Percentiles rank a stretch among this genome's conserved stretches.
Conservation (phyloP, 345 rosid genomes). For the Adansonia digitata region DNA sequence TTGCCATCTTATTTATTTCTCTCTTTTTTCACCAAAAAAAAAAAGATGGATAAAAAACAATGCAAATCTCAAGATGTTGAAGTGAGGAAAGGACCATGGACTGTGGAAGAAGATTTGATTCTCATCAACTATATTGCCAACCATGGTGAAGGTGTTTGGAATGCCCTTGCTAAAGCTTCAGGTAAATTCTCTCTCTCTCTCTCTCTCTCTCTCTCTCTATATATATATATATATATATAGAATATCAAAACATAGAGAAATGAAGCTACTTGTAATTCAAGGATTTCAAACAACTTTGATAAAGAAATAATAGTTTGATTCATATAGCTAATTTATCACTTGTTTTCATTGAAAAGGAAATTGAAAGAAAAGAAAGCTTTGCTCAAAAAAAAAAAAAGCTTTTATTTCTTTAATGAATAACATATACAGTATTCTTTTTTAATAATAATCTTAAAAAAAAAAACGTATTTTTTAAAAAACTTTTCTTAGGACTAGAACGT, state of each 20-base stretch:
- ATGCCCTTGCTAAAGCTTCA: conserved; percentile 87
- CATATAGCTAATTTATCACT: no score
- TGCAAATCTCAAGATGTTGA: conserved; percentile 64
- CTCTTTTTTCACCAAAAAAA: neutral
- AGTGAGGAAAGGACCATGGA: conserved; percentile 98
- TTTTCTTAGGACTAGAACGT: conserved; percentile 64
- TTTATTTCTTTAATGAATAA: neutral
- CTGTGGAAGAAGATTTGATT: conserved; percentile 91
- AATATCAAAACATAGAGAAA: neutral
- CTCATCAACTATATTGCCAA: conserved; percentile 79
- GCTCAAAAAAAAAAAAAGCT: no score
- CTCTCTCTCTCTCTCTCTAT: no score
- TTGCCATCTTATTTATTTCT: neutral
- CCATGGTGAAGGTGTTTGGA: conserved; percentile 99
- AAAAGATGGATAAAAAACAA: conserved; percentile 53
- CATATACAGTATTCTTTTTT: neutral
- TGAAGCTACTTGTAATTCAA: neutral
- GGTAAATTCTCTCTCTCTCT: conserved; percentile 32
- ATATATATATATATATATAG: neutral
- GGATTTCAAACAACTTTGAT: no score
- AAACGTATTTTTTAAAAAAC: neutral
- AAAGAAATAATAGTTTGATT: no score
- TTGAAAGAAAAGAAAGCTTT: no score
- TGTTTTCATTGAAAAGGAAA: no score
- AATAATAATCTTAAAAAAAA: neutral